These are phyloP conservation scores for Millerozyma acaciae DNA, from an alignment of 805 yeast species.

Conservation along the genomic window DNA sequence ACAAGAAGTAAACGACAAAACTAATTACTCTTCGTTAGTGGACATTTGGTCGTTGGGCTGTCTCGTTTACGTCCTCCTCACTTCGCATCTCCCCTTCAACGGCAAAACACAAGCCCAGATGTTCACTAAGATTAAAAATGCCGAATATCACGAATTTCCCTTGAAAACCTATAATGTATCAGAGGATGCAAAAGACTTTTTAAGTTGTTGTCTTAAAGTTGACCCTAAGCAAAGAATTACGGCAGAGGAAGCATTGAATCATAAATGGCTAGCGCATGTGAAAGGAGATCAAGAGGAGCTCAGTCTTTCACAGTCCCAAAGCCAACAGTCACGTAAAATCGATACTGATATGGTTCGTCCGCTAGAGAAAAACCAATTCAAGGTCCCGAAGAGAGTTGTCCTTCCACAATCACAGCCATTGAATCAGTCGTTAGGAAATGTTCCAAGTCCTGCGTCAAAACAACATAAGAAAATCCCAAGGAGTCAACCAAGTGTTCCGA, in stretches of 20 bases:
- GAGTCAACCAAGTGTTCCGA: background rate
- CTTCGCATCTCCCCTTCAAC: slow-evolving; percentile 93
- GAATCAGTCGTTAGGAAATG: no score
- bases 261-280: slow-evolving; percentile 68
- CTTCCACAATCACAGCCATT: slow-evolving; percentile 40
- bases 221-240: slow-evolving; percentile 70
- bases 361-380: slow-evolving; percentile 36
- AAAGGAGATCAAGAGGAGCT: slow-evolving; percentile 28
- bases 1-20: slow-evolving; percentile 34
- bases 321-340: slow-evolving; percentile 53
- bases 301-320: slow-evolving; percentile 67
- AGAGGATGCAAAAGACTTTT: slow-evolving; percentile 65
- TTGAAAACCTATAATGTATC: slow-evolving; percentile 65
- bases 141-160: slow-evolving; percentile 77
- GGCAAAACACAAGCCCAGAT: slow-evolving; percentile 87
- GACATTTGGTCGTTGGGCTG: slow-evolving; percentile 99
- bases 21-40: slow-evolving; percentile 73
- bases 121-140: slow-evolving; percentile 69
- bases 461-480: slow-evolving; percentile 4
- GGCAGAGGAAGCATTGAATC: slow-evolving; percentile 71
- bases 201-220: slow-evolving; percentile 66
- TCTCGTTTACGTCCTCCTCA: slow-evolving; percentile 81
- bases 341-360: slow-evolving; percentile 44
- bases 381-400: slow-evolving; percentile 41
- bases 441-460: no score